These are phyloP conservation scores for Cruciata laevipes DNA, from an alignment of 257 asterid species.

Conservation along the genomic window DNA sequence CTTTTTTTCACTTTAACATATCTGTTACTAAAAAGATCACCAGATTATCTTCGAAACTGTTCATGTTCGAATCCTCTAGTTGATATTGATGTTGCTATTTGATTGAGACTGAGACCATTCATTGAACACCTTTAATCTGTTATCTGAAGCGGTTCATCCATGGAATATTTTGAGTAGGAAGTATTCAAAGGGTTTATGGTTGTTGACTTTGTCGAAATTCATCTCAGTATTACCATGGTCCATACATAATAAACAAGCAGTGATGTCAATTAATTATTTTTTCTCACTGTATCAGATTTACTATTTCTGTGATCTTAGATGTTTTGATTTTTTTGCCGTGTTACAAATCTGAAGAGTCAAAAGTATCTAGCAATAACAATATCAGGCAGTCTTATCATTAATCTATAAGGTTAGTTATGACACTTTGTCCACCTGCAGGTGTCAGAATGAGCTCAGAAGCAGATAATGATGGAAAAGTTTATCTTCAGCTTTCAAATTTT, in stretches of 20 bases:
- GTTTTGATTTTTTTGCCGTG: neutral
- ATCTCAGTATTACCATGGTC: neutral
- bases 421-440: conserved; percentile 36
- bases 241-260: neutral
- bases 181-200: conserved; percentile 1
- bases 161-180: neutral
- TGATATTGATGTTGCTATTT: conserved; percentile 1
- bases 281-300: neutral
- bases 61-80: neutral
- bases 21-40: neutral
- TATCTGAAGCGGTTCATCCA: neutral
- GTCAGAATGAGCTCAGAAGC: conserved; percentile 39
- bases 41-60: neutral
- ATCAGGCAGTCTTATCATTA: neutral
- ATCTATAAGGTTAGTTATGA: conserved; percentile 1
- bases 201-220: neutral
- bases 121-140: neutral
- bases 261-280: neutral
- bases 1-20: neutral
- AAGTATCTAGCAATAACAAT: neutral
- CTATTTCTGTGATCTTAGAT: neutral
- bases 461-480: conserved; percentile 32
- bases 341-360: neutral
- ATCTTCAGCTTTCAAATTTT: conserved; percentile 54
- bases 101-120: conserved; percentile 3